Evolutionary conservation across 768 basidiomycete genomes (phyloP), one percentile per base, ranked within the genome.

Genomic region (Sarcomyxa edulis): DNA sequence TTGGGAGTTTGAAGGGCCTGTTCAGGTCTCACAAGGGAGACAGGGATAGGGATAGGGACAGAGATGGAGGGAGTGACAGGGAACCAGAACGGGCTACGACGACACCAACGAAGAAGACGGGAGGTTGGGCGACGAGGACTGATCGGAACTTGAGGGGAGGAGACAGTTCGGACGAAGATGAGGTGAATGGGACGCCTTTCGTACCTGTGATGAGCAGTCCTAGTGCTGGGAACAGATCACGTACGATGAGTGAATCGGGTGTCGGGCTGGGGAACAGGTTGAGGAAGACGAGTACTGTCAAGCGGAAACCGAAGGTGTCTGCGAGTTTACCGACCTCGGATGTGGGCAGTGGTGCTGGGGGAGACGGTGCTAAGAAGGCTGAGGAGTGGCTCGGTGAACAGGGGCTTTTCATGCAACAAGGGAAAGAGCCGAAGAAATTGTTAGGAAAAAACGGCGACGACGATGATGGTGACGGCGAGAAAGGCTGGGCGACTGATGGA

Each of bases 1-100:
- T 77, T 25, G 71, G 69, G 21, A 69, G 70, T 27, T 48, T 77
- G 35, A 63, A 61, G 7, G 67, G 66, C 8, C 52, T 76, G 12
- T 77, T 78, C 51, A 54, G 24, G 32, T 14, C 19, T 12, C 15
- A 32, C 16, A 7, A 39, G 20, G 35, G 43, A 26, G 54, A 53
- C 19, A 56, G 51, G 37, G 55, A 50, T 7, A 48, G 48, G 40
- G 52, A 45, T 18, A 54, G 49, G 28, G 60, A 58, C 20, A 29
- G 22, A 24, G 43, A 41, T 21, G 49, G 37, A 18, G 43, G 39
- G 18, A 41, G 20, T 12, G 55, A 48, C 12, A 30, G 33, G 29
- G 23, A 26, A 37, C 32, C 30, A 27, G 39, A 4, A 39, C 30
- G 29, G 31, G 39, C n/a, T n/a, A n/a, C n/a, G n/a, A n/a, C n/a